phyloP scores from a whole-genome alignment of 1,284 basidiomycete genomes.

The Xerocomus amazonicus region DNA sequence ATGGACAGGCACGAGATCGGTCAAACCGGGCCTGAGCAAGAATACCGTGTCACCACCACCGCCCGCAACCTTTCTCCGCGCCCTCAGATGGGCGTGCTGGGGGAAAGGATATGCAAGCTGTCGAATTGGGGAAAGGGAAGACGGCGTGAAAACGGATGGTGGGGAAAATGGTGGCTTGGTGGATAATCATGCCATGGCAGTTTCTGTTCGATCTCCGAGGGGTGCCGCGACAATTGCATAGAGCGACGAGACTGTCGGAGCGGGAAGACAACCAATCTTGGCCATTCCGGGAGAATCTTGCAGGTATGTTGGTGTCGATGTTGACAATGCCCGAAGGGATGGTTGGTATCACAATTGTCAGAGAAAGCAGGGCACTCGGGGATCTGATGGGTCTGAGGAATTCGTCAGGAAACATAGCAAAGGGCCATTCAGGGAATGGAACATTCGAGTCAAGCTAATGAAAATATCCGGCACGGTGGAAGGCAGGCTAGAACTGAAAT shows the following conservation, averaged over 20 bases:
- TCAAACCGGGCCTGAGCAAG: neutral
- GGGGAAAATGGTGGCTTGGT: too few relatives aligned
- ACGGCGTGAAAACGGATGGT: neutral
- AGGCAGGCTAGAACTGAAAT: neutral
- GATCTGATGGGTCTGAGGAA: neutral
- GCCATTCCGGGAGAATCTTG: neutral
- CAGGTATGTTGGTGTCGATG: neutral
- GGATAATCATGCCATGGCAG: too few relatives aligned
- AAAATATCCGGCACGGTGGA: neutral
- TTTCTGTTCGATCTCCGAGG: too few relatives aligned
- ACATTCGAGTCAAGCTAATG: neutral
- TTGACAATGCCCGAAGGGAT: neutral
- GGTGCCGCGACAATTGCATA: neutral
- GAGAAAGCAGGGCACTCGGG: neutral
- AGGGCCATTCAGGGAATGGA: neutral
- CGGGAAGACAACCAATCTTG: constrained; percentile 1
- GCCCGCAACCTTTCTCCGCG: constrained; percentile 10
- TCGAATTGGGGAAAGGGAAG: neutral
- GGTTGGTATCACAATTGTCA: neutral
- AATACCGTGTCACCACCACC: constrained; percentile 9
- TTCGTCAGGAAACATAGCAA: neutral
- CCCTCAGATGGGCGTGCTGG: constrained; percentile 16
- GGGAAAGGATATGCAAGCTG: constrained; percentile 10
- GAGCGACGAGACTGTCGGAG: neutral
- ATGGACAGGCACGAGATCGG: neutral